Conservation (phyloP, 805 yeast species). For the Pichia heedii region DNA sequence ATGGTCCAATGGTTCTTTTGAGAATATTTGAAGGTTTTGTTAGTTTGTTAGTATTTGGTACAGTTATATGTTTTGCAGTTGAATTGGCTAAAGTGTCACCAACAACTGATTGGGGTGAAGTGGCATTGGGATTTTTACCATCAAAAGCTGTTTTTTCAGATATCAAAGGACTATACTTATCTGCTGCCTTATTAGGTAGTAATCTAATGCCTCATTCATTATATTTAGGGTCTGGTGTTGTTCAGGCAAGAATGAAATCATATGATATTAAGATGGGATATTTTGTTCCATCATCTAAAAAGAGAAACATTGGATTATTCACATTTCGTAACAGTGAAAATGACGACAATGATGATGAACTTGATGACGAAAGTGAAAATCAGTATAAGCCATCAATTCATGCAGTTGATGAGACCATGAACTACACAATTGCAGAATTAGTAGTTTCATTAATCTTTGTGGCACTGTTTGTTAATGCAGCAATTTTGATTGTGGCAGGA, state of each 20-base stretch:
- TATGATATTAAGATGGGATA: conserved; percentile 63
- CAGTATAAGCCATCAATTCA: conserved; percentile 62
- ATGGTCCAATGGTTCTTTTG: conserved; percentile 69
- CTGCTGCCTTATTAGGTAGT: conserved; percentile 85
- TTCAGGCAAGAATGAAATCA: conserved; percentile 75
- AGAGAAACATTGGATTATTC: conserved; percentile 12
- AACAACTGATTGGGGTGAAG: conserved; percentile 44
- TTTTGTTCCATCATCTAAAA: conserved; percentile 31
- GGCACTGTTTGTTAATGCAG: conserved; percentile 87
- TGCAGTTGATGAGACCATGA: conserved; percentile 73
- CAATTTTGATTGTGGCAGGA: conserved; percentile 86
- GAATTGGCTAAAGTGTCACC: conserved; percentile 64
- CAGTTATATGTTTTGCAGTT: conserved; percentile 77
- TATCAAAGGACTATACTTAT: conserved; percentile 63
- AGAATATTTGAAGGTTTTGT: conserved; percentile 79
- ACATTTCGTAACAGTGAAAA: conserved; percentile 21
- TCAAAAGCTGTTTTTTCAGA: conserved; percentile 35
- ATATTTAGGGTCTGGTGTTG: conserved; percentile 82
- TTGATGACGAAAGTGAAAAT: conserved; percentile 18
- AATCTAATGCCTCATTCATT: conserved; percentile 94
- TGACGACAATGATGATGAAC: conserved; percentile 27
- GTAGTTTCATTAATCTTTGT: conserved; percentile 75
- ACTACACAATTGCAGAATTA: conserved; percentile 73
- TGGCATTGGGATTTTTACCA: conserved; percentile 64
- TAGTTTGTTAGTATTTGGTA: conserved; percentile 64